phyloP scores from a whole-genome alignment of 768 basidiomycete genomes.

The Amanita inopinata region DNA sequence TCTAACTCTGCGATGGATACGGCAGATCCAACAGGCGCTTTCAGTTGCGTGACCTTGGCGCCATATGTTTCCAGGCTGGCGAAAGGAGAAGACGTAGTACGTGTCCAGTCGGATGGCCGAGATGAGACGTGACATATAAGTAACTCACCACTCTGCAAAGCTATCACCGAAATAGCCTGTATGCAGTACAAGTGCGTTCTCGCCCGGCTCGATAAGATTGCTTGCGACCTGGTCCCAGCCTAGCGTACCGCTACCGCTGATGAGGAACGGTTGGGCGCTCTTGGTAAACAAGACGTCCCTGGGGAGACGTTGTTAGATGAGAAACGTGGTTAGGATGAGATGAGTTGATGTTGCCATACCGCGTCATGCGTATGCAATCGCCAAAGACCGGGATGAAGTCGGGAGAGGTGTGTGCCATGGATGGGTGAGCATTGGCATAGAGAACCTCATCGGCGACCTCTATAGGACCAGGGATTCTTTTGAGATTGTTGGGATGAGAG shows the following conservation, averaged over 20 bases:
- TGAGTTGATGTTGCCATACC: constrained; percentile 28
- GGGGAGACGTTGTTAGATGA: constrained; percentile 8
- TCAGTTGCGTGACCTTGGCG: constrained; percentile 76
- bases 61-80: constrained; percentile 78
- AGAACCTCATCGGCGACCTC: constrained; percentile 40
- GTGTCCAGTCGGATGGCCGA: background rate
- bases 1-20: constrained; percentile 54
- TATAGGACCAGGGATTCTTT: constrained; percentile 58
- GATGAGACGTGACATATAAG: background rate
- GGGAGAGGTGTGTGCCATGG: constrained; percentile 79
- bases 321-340: background rate
- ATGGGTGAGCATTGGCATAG: constrained; percentile 82
- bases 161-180: constrained; percentile 93
- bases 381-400: constrained; percentile 87
- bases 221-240: constrained; percentile 96
- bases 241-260: constrained; percentile 90
- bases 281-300: constrained; percentile 75
- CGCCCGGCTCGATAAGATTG: constrained; percentile 79
- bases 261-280: constrained; percentile 81
- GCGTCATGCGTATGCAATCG: constrained; percentile 78
- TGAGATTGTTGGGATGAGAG: constrained; percentile 20
- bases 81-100: background rate
- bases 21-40: constrained; percentile 73
- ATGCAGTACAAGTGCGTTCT: constrained; percentile 75
- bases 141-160: constrained; percentile 72